These are phyloP conservation scores for Arachis hypogaea DNA, from an alignment of 306 rosid genomes.

Conservation along the genomic window DNA sequence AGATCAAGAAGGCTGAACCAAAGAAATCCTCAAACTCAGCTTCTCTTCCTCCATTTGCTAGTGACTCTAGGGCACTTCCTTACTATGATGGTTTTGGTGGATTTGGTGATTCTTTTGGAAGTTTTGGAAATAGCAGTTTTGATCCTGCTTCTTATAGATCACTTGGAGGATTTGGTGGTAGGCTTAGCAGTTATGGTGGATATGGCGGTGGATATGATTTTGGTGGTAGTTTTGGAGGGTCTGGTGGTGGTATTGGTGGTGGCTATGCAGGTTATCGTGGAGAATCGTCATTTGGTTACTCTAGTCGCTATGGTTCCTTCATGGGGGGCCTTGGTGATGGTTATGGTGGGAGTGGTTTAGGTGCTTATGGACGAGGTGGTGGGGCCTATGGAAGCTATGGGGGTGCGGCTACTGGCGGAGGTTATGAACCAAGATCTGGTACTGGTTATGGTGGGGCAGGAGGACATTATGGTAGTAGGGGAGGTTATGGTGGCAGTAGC, in stretches of 20 bases:
- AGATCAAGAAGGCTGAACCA: slow-evolving; percentile 99
- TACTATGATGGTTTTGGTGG: slow-evolving; percentile 83
- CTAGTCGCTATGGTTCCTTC: slow-evolving; percentile 59
- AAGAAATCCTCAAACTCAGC: slow-evolving; percentile 95
- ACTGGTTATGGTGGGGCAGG: slow-evolving; percentile 56
- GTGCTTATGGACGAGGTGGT: slow-evolving; percentile 54
- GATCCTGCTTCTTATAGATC: slow-evolving; percentile 91
- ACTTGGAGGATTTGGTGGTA: slow-evolving; percentile 70
- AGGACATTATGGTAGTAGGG: slow-evolving; percentile 56
- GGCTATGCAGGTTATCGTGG: slow-evolving; percentile 53
- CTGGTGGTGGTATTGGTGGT: slow-evolving; percentile 47
- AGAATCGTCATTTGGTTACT: slow-evolving; percentile 57
- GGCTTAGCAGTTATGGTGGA: slow-evolving; percentile 72
- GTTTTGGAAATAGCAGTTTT: slow-evolving; percentile 69
- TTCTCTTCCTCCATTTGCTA: slow-evolving; percentile 83
- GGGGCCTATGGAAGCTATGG: slow-evolving; percentile 59
- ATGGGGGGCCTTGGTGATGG: slow-evolving; percentile 62
- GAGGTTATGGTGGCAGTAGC: slow-evolving; percentile 59
- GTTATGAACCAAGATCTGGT: slow-evolving; percentile 51
- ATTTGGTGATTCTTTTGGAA: slow-evolving; percentile 79
- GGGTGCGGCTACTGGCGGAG: slow-evolving; percentile 50
- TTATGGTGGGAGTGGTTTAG: slow-evolving; percentile 57
- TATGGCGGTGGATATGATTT: slow-evolving; percentile 58
- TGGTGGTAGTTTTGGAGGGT: slow-evolving; percentile 58
- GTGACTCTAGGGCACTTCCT: slow-evolving; percentile 93